Conservation (phyloP, 108 stramenopile species). For the Conticribra guillardii region DNA sequence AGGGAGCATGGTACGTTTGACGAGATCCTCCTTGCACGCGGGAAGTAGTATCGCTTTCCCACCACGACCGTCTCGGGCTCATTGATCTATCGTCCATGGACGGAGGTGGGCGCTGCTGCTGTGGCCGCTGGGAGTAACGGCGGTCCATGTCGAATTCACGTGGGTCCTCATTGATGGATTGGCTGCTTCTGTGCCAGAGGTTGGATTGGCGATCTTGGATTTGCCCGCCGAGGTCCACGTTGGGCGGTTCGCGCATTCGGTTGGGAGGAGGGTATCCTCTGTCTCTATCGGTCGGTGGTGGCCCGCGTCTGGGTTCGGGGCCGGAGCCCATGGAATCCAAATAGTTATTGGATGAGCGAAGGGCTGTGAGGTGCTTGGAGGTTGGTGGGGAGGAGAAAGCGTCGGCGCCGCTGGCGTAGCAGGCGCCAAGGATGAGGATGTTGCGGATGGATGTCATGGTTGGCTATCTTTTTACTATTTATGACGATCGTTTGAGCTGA, state of each 20-base stretch:
- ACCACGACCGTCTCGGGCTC: constrained; percentile 33
- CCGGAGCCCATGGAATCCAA: constrained; percentile 5
- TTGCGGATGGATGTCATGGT: constrained; percentile 14
- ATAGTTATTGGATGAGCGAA: neutral
- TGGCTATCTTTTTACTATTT: no score
- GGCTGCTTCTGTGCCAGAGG: constrained; percentile 19
- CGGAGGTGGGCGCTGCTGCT: neutral
- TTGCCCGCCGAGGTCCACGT: constrained; percentile 29
- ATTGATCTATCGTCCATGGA: neutral
- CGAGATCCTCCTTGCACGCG: constrained; percentile 47
- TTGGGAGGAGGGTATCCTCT: constrained; percentile 1
- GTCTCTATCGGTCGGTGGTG: constrained; percentile 3
- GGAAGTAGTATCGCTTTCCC: constrained; percentile 22
- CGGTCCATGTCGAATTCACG: constrained; percentile 30
- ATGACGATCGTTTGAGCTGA: no score
- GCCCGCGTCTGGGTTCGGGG: neutral
- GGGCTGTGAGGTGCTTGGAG: neutral
- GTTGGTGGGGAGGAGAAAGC: constrained; percentile 7
- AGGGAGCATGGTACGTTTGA: constrained; percentile 25
- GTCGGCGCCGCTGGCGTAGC: constrained; percentile 10
- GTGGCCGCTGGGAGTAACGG: constrained; percentile 44
- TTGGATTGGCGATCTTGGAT: constrained; percentile 27
- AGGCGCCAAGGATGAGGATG: constrained; percentile 22
- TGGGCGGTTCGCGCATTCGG: constrained; percentile 6
- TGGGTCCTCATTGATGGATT: constrained; percentile 44